Evolutionary conservation across 108 stramenopile species (phyloP).

Genomic region (Bacterosira constricta): DNA sequence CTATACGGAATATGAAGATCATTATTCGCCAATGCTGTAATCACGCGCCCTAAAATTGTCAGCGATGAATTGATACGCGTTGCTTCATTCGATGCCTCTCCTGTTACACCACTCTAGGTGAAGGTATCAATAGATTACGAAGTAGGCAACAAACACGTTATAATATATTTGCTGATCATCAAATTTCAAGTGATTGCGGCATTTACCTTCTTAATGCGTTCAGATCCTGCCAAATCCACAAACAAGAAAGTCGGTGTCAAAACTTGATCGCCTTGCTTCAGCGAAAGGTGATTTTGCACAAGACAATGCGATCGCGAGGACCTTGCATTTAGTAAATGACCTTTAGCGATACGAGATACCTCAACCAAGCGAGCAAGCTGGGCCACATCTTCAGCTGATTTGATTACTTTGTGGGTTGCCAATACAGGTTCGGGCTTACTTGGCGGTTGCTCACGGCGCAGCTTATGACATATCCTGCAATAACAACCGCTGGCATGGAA

Average conservation of each 20-base stretch:
- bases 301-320: constrained; percentile 6
- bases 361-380: neutral
- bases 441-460: neutral
- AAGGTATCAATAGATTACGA: too few species aligned
- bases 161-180: too few species aligned
- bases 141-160: too few species aligned
- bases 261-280: too few species aligned
- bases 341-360: neutral
- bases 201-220: constrained; percentile 8
- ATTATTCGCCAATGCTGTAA: neutral
- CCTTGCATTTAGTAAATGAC: constrained; percentile 2
- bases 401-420: neutral
- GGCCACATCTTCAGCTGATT: neutral
- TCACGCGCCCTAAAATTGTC: constrained; percentile 1
- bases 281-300: neutral
- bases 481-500: neutral
- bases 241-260: too few species aligned
- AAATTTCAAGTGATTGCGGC: too few species aligned
- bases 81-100: neutral
- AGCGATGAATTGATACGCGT: neutral
- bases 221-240: constrained; percentile 12
- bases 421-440: neutral
- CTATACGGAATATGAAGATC: neutral
- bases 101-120: neutral
- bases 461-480: constrained; percentile 1